A percentile compares a stretch with the other conserved stretches of the same genome.
These are phyloP conservation scores for Rubia peregrina DNA, from an alignment of 305 asterid genomes.

Conservation along the genomic window DNA sequence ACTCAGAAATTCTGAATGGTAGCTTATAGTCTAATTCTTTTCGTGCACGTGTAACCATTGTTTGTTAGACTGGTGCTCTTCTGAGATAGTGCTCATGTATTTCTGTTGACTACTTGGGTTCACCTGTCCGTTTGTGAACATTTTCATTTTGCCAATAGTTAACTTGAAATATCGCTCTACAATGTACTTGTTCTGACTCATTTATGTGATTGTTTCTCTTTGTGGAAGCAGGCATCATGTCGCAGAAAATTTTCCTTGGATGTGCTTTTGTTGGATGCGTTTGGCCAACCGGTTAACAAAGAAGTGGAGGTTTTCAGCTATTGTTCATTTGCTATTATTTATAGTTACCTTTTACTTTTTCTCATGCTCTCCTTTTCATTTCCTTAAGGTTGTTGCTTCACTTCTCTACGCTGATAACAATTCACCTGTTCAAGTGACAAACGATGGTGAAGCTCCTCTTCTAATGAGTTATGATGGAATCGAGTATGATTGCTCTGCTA, in stretches of 20 bases:
- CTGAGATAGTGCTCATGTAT: not conserved
- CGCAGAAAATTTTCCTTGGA: slow-evolving; percentile 78
- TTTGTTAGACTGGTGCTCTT: not conserved
- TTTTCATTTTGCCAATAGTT: not conserved
- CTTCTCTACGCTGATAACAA: slow-evolving; percentile 66
- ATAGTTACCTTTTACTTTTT: slow-evolving; percentile 2
- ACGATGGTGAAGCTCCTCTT: slow-evolving; percentile 73
- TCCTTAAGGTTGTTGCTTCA: slow-evolving; percentile 64
- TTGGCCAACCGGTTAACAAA: slow-evolving; percentile 48
- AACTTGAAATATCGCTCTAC: not conserved
- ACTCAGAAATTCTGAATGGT: not conserved
- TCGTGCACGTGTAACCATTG: not conserved
- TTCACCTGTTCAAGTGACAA: slow-evolving; percentile 54
- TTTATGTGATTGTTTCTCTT: not conserved
- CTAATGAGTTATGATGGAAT: slow-evolving; percentile 57
- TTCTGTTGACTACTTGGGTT: not conserved
- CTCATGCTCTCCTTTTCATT: slow-evolving; percentile 15
- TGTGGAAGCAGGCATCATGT: slow-evolving; percentile 72
- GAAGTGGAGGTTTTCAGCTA: slow-evolving; percentile 60
- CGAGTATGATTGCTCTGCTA: slow-evolving; percentile 57
- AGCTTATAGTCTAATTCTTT: not conserved
- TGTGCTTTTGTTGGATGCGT: slow-evolving; percentile 50
- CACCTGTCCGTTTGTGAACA: not conserved
- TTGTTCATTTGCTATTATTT: slow-evolving; percentile 3
- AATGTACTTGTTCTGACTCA: not conserved